Evolutionary conservation across 805 yeast species (phyloP), one percentile per base, ranked within the genome.

Genomic region (Sugiyamaella mastotermitis): DNA sequence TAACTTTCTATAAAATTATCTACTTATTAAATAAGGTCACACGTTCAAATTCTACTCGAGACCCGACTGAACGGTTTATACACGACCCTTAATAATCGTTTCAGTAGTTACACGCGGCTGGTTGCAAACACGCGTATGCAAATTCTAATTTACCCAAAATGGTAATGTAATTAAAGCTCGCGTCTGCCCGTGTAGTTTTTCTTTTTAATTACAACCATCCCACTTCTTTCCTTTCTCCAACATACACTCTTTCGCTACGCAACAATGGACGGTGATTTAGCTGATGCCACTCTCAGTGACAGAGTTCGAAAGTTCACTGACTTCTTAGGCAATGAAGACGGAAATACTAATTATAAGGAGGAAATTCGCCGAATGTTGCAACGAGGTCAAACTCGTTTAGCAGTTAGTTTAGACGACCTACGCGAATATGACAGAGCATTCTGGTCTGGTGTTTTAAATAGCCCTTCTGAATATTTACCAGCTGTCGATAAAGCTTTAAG

Each of bases 251-350:
- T 29, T 24, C 17, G 16, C 19, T 28, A 18, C 33, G 19, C 30
- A 11, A 17, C 28, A 20, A 29, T 37, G 36, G 37, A 25, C 16
- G 37, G 32, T 6, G 31, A 31, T n/a, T 15, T 35, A 13, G 32
- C 42, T 15, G 63, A 59, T 41, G 59, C 62, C 8, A 48, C 48
- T 9, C 82, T 80, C 56, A 78, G 80, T 39, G 97, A 88, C 58
- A 78, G 97, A 47, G 84, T 83, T 15, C 78, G 95, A 55, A 71
- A 80, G 49, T 90, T 90, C 64, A 87, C 83, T 49, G 97, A 90
- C 51, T 90, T 88, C 56, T 65, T 92, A 33, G 72, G 68, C 27
- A 83, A 78, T 48, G 69, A 77, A 17, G 69, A 66, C 14, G 69
- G 72, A 28, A 61, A 58, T 5, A 71, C 82, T 0, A 74, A 77